phyloP scores from a whole-genome alignment of 1,139 yeast genomes.

The Kodamaea sp. region DNA sequence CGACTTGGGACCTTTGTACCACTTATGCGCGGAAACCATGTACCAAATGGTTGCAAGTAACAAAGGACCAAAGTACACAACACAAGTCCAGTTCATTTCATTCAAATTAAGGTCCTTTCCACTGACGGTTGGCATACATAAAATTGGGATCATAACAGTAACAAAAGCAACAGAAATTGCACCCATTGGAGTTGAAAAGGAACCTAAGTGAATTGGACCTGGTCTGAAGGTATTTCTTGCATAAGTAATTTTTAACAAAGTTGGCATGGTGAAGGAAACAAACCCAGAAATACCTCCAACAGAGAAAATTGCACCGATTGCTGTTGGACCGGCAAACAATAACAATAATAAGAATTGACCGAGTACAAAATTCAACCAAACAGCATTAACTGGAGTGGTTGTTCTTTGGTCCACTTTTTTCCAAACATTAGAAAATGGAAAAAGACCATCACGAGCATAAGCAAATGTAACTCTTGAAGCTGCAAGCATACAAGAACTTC shows the following conservation, averaged over 20 bases:
- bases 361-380: slow-evolving; percentile 56
- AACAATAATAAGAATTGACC: slow-evolving; percentile 57
- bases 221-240: slow-evolving; percentile 52
- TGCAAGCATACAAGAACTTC: slow-evolving; percentile 66
- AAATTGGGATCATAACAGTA: slow-evolving; percentile 58
- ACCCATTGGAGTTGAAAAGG: slow-evolving; percentile 48
- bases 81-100: slow-evolving; percentile 67
- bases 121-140: slow-evolving; percentile 58
- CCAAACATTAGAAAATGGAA: slow-evolving; percentile 57
- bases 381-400: slow-evolving; percentile 69
- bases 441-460: slow-evolving; percentile 66
- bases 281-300: slow-evolving; percentile 76
- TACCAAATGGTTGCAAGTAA: slow-evolving; percentile 51
- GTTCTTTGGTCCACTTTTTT: slow-evolving; percentile 51
- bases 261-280: slow-evolving; percentile 67
- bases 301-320: slow-evolving; percentile 72
- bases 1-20: slow-evolving; percentile 68
- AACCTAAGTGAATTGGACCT: slow-evolving; percentile 73
- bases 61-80: slow-evolving; percentile 67
- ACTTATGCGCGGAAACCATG: slow-evolving; percentile 54
- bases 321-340: slow-evolving; percentile 64
- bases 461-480: slow-evolving; percentile 69
- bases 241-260: slow-evolving; percentile 56
- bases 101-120: slow-evolving; percentile 48
- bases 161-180: slow-evolving; percentile 45